These are phyloP conservation scores for Penicillium odoratum DNA, from an alignment of 495 filamentous ascomycete genomes.

Conservation along the genomic window DNA sequence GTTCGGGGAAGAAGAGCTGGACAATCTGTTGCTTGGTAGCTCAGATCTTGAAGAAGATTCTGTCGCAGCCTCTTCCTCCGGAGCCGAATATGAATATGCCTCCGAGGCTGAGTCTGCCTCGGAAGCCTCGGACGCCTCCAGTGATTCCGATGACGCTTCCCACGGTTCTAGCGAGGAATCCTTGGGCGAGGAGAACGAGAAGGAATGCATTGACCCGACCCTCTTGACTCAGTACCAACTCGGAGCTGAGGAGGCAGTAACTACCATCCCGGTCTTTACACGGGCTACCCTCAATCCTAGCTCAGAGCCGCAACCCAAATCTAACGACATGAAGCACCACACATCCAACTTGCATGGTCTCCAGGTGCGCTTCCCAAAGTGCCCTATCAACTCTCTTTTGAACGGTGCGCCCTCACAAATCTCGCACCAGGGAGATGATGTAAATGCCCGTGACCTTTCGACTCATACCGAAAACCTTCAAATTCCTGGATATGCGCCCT, in stretches of 20 bases:
- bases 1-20: neutral
- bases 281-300: neutral
- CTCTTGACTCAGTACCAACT: neutral
- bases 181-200: slow-evolving; percentile 1
- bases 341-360: slow-evolving; percentile 6
- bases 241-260: neutral
- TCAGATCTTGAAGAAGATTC: neutral
- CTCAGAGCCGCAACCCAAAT: neutral
- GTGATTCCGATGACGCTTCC: neutral
- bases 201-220: slow-evolving; percentile 12
- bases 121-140: neutral
- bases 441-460: neutral
- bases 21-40: neutral
- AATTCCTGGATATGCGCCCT: neutral
- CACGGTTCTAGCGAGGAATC: neutral
- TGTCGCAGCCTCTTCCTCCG: neutral
- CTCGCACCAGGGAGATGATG: neutral
- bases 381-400: slow-evolving; percentile 8
- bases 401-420: neutral
- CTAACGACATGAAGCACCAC: neutral
- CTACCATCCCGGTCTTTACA: neutral
- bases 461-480: neutral
- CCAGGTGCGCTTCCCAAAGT: slow-evolving; percentile 10
- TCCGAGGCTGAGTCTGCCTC: neutral
- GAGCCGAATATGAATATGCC: neutral